Conservation (phyloP, 768 basidiomycete genomes). For the Suillus placidus region DNA sequence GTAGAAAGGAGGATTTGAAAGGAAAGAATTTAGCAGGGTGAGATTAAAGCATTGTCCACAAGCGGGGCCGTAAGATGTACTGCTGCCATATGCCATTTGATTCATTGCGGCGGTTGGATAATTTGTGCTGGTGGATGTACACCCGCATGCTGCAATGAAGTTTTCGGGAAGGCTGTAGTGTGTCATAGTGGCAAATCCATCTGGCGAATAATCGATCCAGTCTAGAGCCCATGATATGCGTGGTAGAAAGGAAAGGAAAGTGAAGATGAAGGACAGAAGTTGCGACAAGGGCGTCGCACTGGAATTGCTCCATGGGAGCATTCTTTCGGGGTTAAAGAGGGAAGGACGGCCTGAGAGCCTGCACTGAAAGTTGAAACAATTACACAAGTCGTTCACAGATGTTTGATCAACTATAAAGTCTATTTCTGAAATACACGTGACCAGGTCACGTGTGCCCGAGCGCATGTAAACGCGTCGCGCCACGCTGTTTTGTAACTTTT, state of each 20-base stretch:
- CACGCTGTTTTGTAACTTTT: background rate
- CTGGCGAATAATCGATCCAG: conserved; percentile 68
- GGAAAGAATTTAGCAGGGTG: conserved; percentile 70
- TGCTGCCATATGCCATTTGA: conserved; percentile 80
- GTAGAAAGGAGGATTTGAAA: conserved; percentile 68
- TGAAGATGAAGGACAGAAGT: conserved; percentile 25
- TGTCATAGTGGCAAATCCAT: conserved; percentile 76
- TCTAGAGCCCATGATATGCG: conserved; percentile 27
- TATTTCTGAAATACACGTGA: background rate
- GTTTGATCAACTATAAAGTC: no score
- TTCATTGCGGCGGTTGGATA: conserved; percentile 82
- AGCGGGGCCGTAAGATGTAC: conserved; percentile 67
- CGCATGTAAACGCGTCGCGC: conserved; percentile 13
- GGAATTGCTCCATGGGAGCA: conserved; percentile 15
- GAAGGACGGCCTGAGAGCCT: background rate
- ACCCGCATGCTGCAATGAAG: conserved; percentile 73
- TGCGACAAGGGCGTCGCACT: conserved; percentile 12
- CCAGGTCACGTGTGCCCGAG: conserved; percentile 3
- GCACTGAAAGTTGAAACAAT: background rate
- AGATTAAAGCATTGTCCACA: conserved; percentile 83
- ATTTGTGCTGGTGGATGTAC: conserved; percentile 60
- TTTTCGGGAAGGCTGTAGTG: conserved; percentile 58
- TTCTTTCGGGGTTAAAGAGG: conserved; percentile 17
- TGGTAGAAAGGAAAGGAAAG: conserved; percentile 29
- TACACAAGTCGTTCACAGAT: background rate